Evolutionary conservation across 2,329 filamentous ascomycete genomes (phyloP).

Genomic region (Myriangium duriaei): DNA sequence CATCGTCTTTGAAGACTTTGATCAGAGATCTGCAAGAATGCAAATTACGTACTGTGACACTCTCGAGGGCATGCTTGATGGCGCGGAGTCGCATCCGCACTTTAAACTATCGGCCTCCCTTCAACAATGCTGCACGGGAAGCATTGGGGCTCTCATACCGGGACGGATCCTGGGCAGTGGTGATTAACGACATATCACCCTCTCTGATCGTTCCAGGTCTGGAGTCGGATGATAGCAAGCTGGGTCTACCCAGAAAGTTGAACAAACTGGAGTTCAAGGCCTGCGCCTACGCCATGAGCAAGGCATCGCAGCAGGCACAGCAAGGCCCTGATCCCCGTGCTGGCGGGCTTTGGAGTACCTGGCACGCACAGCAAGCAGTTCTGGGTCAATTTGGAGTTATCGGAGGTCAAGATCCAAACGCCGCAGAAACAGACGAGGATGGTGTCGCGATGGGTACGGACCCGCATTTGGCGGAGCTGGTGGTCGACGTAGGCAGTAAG

Average conservation of each 20-base stretch:
- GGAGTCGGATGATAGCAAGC: constrained; percentile 1
- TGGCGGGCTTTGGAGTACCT: too few species aligned
- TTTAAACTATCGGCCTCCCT: too few species aligned
- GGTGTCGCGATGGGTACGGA: too few species aligned
- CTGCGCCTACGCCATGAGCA: constrained; percentile 4
- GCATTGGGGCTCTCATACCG: constrained; percentile 4
- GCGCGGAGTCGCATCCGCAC: constrained; percentile 25
- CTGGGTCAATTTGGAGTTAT: too few species aligned
- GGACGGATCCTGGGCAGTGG: constrained; percentile 3
- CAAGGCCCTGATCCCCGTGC: too few species aligned
- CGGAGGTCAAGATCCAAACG: too few species aligned
- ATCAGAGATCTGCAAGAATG: constrained; percentile 36
- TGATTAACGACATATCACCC: constrained; percentile 5
- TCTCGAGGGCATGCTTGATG: constrained; percentile 55
- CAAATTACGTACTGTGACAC: constrained; percentile 40
- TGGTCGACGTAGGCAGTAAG: neutral
- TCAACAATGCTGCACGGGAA: constrained; percentile 1
- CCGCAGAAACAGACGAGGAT: too few species aligned
- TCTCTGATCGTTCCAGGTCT: constrained; percentile 1
- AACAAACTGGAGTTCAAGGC: constrained; percentile 1
- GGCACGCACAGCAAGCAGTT: too few species aligned
- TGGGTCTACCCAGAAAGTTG: neutral
- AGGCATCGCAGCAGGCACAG: too few species aligned
- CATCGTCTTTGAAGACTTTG: constrained; percentile 42
- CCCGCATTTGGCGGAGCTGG: constrained; percentile 1